Evolutionary conservation across 2,329 filamentous ascomycete species (phyloP), one percentile per base, ranked within the genome.

Genomic region (Phaeoacremonium minimum): DNA sequence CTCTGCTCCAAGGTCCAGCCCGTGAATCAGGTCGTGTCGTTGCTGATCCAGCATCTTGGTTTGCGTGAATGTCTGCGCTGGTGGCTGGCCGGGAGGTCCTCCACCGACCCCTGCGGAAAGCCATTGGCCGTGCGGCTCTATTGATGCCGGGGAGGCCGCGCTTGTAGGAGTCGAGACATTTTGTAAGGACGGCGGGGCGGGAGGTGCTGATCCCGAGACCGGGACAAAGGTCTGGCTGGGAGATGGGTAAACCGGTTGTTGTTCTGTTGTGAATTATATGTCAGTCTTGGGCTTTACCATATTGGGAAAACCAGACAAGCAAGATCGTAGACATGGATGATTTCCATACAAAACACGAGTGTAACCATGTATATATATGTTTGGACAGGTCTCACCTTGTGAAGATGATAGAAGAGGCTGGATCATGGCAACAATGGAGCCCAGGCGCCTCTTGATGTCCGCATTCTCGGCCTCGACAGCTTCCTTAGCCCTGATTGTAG

Each of bases 401-500:
- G 9, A n/a, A n/a, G 39, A 42, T 18, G 39, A 30, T 11, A 30
- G 17, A 16, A 83, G 60, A 28, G 79, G 77, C 53, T 83, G 75
- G 34, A 85, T 68, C 52, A 82, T 72, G 46, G 73, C 67, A 55
- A 89, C 61, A 28, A 88, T 75, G 19, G 73, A 71, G 38, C 77
- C 73, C 47, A 95, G 63, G 19, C 80, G 75, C 53, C 76, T 71
- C 52, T 80, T 83, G 45, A 94, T 83, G 45, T 90, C 85, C 42
- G 78, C 76, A 64, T 93, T 91, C 63, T 95, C 87, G 19, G 78
- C 77, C 63, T 88, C 78, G 36, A 88, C 77, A 12, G 75, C 74
- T 53, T 91, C 85, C 65, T 88, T 90, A 59, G 88, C 81, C 19
- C 78, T 72, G 37, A 91, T 60, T 8, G 80, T 85, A 18, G 77